phyloP scores from a whole-genome alignment of 352 stramenopile species.

The Pythium oligandrum region DNA sequence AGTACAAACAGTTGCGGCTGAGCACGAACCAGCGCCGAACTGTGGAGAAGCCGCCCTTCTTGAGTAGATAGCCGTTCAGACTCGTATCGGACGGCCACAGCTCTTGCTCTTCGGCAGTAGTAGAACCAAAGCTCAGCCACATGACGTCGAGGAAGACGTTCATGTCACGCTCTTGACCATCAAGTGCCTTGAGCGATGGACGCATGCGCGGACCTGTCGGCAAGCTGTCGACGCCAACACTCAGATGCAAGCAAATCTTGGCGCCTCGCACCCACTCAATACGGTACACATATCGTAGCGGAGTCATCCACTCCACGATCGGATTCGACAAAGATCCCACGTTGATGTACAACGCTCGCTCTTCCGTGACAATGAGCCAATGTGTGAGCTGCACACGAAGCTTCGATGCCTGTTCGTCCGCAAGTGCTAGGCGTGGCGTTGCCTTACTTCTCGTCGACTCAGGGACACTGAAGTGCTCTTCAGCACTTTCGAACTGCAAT shows the following conservation, averaged over 20 bases:
- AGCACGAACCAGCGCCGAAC: slow-evolving; percentile 85
- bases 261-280: slow-evolving; percentile 68
- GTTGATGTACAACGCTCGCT: slow-evolving; percentile 83
- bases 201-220: slow-evolving; percentile 68
- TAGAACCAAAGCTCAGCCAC: slow-evolving; percentile 81
- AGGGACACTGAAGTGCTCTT: slow-evolving; percentile 45
- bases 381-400: slow-evolving; percentile 74
- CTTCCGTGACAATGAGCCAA: slow-evolving; percentile 87
- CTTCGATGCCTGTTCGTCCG: slow-evolving; percentile 28
- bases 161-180: slow-evolving; percentile 81
- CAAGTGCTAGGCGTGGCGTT: background rate
- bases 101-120: slow-evolving; percentile 82
- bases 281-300: slow-evolving; percentile 82
- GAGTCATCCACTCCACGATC: slow-evolving; percentile 86
- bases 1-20: slow-evolving; percentile 86
- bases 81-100: slow-evolving; percentile 87
- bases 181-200: slow-evolving; percentile 64
- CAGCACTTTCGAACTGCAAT: slow-evolving; percentile 77
- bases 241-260: slow-evolving; percentile 69
- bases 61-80: slow-evolving; percentile 80
- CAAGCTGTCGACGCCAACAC: slow-evolving; percentile 81
- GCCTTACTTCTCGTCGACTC: slow-evolving; percentile 14
- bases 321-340: slow-evolving; percentile 71
- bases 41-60: slow-evolving; percentile 77
- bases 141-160: slow-evolving; percentile 85